Percentiles rank a stretch among this genome's conserved stretches.
phyloP scores from a whole-genome alignment of 805 yeast genomes.

The Maudiozyma pseudohumilis region DNA sequence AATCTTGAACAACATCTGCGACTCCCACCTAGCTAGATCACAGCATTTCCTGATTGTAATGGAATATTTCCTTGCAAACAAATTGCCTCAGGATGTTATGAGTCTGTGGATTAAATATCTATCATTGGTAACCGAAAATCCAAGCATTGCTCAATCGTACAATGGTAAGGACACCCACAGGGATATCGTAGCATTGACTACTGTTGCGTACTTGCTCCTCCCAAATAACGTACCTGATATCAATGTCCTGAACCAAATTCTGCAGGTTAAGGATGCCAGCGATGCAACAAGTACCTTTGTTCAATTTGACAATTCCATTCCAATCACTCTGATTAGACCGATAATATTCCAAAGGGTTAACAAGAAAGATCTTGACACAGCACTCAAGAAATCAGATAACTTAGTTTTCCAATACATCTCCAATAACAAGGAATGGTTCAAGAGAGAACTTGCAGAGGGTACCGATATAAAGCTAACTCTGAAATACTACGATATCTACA shows the following conservation, averaged over 20 bases:
- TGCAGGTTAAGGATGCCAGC: slow-evolving; percentile 12
- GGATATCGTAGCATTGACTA: slow-evolving; percentile 15
- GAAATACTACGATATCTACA: slow-evolving; percentile 1
- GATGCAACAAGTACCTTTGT: background rate
- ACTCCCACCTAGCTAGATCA: slow-evolving; percentile 21
- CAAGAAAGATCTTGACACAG: background rate
- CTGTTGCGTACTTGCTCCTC: slow-evolving; percentile 20
- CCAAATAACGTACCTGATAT: slow-evolving; percentile 16
- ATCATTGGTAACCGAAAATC: slow-evolving; percentile 13
- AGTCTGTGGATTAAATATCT: slow-evolving; percentile 27
- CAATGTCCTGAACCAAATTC: slow-evolving; percentile 15
- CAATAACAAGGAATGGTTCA: slow-evolving; percentile 7
- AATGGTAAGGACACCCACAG: slow-evolving; percentile 11
- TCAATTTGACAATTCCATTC: slow-evolving; percentile 1
- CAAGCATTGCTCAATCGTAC: slow-evolving; percentile 5
- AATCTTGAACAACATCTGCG: slow-evolving; percentile 18
- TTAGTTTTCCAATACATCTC: slow-evolving; percentile 9
- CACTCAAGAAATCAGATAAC: slow-evolving; percentile 4
- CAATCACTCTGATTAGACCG: background rate
- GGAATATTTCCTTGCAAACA: slow-evolving; percentile 12
- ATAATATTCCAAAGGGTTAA: background rate
- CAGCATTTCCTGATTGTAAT: slow-evolving; percentile 23
- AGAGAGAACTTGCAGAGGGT: slow-evolving; percentile 8
- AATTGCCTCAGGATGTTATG: slow-evolving; percentile 21
- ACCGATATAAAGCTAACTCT: slow-evolving; percentile 4